Conservation (phyloP, 1,284 basidiomycete species). For the Marasmius sp. region DNA sequence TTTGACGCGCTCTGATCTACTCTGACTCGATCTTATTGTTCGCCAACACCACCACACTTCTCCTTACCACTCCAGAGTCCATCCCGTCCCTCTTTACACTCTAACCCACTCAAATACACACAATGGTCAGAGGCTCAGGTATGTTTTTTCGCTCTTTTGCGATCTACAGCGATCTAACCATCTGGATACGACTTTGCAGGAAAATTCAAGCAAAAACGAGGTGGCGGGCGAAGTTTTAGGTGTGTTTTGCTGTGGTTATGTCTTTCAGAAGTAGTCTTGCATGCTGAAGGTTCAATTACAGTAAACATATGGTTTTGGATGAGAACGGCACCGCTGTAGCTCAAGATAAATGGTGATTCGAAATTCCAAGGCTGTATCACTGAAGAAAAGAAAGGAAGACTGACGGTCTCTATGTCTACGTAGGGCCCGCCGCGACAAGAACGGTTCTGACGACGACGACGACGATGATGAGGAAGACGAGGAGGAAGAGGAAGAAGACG, state of each 20-base stretch:
- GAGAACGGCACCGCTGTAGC: constrained; percentile 61
- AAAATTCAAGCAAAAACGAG: constrained; percentile 85
- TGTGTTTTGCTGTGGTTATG: constrained; percentile 27
- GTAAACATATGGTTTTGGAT: constrained; percentile 59
- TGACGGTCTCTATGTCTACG: not conserved
- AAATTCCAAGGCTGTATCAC: constrained; percentile 7
- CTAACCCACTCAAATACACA: not conserved
- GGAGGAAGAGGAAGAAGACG: constrained; percentile 36
- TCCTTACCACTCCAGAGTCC: too few species aligned
- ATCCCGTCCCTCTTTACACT: too few species aligned
- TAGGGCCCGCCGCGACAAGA: constrained; percentile 11
- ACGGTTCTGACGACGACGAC: constrained; percentile 28
- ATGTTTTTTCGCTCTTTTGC: not conserved
- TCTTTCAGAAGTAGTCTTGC: not conserved
- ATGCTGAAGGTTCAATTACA: constrained; percentile 25
- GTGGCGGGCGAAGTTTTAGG: constrained; percentile 83
- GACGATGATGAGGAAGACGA: constrained; percentile 34
- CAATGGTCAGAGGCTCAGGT: constrained; percentile 2
- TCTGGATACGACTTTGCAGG: constrained; percentile 34
- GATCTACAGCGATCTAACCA: not conserved
- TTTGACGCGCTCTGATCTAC: too few species aligned
- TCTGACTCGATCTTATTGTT: too few species aligned
- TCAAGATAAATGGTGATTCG: constrained; percentile 46
- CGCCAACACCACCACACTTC: too few species aligned
- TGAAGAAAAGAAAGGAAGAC: constrained; percentile 11